Conservation (phyloP, 2,329 filamentous ascomycete genomes). For the Monilinia laxa region DNA sequence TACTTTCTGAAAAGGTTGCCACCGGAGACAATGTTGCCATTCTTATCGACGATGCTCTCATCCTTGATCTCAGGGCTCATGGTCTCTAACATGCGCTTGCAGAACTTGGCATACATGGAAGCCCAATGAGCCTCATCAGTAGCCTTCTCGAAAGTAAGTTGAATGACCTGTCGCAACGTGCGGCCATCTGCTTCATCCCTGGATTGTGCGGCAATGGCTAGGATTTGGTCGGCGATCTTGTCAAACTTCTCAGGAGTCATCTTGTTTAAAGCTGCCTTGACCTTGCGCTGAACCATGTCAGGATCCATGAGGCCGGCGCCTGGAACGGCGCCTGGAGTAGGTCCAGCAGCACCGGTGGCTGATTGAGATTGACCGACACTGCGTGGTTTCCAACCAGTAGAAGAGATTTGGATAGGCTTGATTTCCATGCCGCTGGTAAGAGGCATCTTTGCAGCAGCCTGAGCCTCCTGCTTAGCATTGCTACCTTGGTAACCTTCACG, state of each 20-base stretch:
- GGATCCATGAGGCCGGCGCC: constrained; percentile 69
- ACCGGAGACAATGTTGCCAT: constrained; percentile 82
- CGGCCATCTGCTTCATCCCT: constrained; percentile 94
- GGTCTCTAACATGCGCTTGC: constrained; percentile 90
- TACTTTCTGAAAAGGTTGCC: constrained; percentile 98
- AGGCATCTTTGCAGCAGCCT: constrained; percentile 84
- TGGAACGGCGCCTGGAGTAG: constrained; percentile 48
- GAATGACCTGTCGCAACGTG: constrained; percentile 94
- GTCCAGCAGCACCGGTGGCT: constrained; percentile 43
- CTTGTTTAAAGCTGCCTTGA: constrained; percentile 98
- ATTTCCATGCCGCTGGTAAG: constrained; percentile 80
- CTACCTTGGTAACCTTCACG: constrained; percentile 50
- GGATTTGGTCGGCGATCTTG: constrained; percentile 88
- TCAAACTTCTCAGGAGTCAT: constrained; percentile 99
- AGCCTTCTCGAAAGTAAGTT: constrained; percentile 98
- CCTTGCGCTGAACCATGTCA: constrained; percentile 95
- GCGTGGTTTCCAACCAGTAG: constrained; percentile 86
- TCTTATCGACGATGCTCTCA: constrained; percentile 90
- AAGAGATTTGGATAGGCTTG: constrained; percentile 70
- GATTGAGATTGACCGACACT: constrained; percentile 56
- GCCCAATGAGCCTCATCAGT: constrained; percentile 99
- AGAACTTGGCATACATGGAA: constrained; percentile 98
- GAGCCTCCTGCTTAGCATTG: constrained; percentile 56
- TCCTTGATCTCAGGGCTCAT: constrained; percentile 96
- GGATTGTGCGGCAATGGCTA: constrained; percentile 88